A percentile compares a stretch with the other conserved stretches of the same genome.
Evolutionary conservation across 2,329 filamentous ascomycete species (phyloP).

Genomic region (Scytalidium lignicola): DNA sequence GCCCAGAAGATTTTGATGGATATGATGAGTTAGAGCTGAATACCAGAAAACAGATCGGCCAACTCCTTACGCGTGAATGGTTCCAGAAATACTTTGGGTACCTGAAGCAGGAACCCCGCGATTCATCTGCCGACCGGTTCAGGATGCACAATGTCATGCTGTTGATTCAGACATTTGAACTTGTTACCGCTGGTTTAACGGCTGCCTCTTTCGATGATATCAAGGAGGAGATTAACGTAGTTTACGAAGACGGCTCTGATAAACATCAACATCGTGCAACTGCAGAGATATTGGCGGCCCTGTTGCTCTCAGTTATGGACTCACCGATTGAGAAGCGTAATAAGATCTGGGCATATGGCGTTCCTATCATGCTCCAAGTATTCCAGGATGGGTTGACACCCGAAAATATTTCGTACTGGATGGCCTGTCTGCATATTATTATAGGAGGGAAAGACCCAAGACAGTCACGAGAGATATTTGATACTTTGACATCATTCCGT

Average conservation of each 20-base stretch:
- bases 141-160: slow-evolving; percentile 83
- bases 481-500: slow-evolving; percentile 77
- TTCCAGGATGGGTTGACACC: slow-evolving; percentile 91
- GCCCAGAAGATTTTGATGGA: slow-evolving; percentile 56
- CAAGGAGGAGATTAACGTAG: slow-evolving; percentile 68
- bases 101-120: slow-evolving; percentile 92
- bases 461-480: slow-evolving; percentile 78
- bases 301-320: slow-evolving; percentile 77
- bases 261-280: slow-evolving; percentile 97
- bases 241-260: slow-evolving; percentile 90
- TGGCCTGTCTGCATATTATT: slow-evolving; percentile 84
- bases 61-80: slow-evolving; percentile 77
- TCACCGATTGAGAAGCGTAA: slow-evolving; percentile 68
- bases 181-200: slow-evolving; percentile 78
- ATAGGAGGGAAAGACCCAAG: slow-evolving; percentile 87
- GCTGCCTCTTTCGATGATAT: slow-evolving; percentile 80
- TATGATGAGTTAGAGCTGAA: slow-evolving; percentile 79
- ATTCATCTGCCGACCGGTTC: slow-evolving; percentile 77
- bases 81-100: slow-evolving; percentile 84
- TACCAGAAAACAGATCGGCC: slow-evolving; percentile 74
- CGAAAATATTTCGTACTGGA: slow-evolving; percentile 93
- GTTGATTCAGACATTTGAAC: slow-evolving; percentile 82
- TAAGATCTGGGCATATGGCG: slow-evolving; percentile 81
- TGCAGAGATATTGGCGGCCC: slow-evolving; percentile 82
- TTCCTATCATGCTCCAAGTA: slow-evolving; percentile 79